Evolutionary conservation across 2,329 filamentous ascomycete species (phyloP), one percentile per base, ranked within the genome.

Genomic region (Fusarium bulbicola): DNA sequence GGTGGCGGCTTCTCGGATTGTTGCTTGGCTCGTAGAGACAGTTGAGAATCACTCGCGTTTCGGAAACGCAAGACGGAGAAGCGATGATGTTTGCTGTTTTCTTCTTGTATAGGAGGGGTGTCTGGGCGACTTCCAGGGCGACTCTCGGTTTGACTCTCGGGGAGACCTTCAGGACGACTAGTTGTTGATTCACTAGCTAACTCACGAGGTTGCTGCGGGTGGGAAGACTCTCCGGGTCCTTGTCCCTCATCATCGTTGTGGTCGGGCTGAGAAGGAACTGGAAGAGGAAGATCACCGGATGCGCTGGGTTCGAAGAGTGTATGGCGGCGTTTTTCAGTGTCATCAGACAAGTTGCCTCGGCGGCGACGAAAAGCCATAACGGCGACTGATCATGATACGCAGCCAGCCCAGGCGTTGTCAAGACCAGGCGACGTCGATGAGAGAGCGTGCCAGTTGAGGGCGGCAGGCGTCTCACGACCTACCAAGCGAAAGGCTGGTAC

Each of bases 11-110:
- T 87, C 77, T 87, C 84, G 68, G 86, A 84, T 63, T 94, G 91
- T 77, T 92, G 89, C 80, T 92, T 95, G 59, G 92, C 92, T 80
- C 90, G 89, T 36, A 91, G 86, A 16, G 94, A 94, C 69, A 98
- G 84, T 81, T 98, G 95, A 57, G 95, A 93, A 83, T 98, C 95
- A 14, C 95, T 98, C 70, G 94, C 95, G 88, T 97, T 95, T 78
- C 95, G 93, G 81, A 96, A 95, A 79, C 92, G 92, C 83, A 97
- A 85, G 82, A 97, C 85, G 63, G 89, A 91, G 79, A 92, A 92
- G 69, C 90, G 88, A 67, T 86, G 87, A 75, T 90, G 87, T 76
- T 87, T 90, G 39, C 83, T 83, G 37, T 83, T 85, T 77, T 90
- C 86, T 56, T 89, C 87, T 75, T 89, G 87, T 61, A 87, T 80